phyloP scores from a whole-genome alignment of 257 asterid species.

The Solanum lycopersicoides region DNA sequence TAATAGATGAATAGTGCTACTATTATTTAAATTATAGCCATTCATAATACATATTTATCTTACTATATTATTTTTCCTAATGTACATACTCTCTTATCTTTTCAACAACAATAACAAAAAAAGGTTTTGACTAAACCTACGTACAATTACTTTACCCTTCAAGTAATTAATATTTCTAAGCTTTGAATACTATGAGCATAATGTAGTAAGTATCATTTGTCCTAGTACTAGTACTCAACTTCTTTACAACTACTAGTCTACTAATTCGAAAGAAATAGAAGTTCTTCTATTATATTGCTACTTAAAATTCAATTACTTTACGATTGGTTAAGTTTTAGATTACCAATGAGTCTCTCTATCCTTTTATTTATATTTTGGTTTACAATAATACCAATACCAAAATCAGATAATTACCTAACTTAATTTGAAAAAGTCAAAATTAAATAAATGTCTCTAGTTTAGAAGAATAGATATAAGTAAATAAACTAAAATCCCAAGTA shows the following conservation, averaged over 20 bases:
- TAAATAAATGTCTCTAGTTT: neutral
- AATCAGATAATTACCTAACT: neutral
- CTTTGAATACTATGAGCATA: neutral
- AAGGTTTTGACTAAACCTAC: neutral
- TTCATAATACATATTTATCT: neutral
- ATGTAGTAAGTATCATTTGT: neutral
- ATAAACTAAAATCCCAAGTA: neutral
- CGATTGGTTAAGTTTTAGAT: neutral
- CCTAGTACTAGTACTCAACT: neutral
- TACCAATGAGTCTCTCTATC: neutral
- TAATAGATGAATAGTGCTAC: neutral
- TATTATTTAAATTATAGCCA: neutral
- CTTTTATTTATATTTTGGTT: neutral
- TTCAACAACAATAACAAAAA: neutral
- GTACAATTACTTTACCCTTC: neutral
- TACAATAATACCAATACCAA: neutral
- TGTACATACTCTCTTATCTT: neutral
- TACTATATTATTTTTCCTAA: neutral
- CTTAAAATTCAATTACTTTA: neutral
- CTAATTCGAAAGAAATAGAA: neutral
- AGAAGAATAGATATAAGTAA: neutral
- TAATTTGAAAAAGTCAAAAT: neutral
- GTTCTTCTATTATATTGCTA: neutral
- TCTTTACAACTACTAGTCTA: neutral
- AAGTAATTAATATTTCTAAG: neutral